Base-by-base conservation (phyloP, 805 yeast genomes). In the Candida hispaniensis region DNA sequence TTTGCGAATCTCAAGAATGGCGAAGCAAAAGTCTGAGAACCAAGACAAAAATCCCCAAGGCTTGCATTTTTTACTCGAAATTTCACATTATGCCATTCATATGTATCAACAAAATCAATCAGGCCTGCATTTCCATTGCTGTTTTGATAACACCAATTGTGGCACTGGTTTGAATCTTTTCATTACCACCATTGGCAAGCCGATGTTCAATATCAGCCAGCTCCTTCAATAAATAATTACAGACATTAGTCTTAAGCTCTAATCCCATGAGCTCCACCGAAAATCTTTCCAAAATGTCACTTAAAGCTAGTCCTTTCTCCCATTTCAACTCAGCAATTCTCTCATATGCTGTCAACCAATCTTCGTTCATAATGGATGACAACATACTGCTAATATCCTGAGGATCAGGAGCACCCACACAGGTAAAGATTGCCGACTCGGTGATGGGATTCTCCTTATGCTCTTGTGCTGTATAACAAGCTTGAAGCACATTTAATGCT, bases 341-440 rank as follows among this genome's bases (percentile, higher is more conserved):
- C 18, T 67, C 57, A 46, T 70, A 69, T 1, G 93, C 71, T 7
- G 85, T 73, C 7, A 79, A 67, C 93, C 95, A 91, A 49, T 85
- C 94, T 42, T 85, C 94, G 46, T 73, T 74, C 52, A 91, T 59
- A 15, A 88, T 73, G 4, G 93, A 70, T 43, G 77, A 78, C 41
- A 91, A 60, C 4, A 85, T 75, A 0, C 73, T 62, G 47, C 79
- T 79, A 14, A 91, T 67, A 46, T 86, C 94, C 23, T 66, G 68
- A 1, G 97, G 97, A 44, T 79, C 79, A 3, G 98, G 97, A 1
- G 93, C 86, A 2, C 99, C 99, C 18, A 91, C 77, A 54, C 96
- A 86, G 44, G 86, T 94, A 54, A 82, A 91, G 21, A 91, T 75
- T 12, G 19, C 25, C 5, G 38, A 18, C 5, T 26, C 16, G 1